A percentile compares a stretch with the other conserved stretches of the same genome.
These are phyloP conservation scores for Cryptosporidium parvum DNA, from an alignment of 169 alveolate genomes.

Conservation along the genomic window DNA sequence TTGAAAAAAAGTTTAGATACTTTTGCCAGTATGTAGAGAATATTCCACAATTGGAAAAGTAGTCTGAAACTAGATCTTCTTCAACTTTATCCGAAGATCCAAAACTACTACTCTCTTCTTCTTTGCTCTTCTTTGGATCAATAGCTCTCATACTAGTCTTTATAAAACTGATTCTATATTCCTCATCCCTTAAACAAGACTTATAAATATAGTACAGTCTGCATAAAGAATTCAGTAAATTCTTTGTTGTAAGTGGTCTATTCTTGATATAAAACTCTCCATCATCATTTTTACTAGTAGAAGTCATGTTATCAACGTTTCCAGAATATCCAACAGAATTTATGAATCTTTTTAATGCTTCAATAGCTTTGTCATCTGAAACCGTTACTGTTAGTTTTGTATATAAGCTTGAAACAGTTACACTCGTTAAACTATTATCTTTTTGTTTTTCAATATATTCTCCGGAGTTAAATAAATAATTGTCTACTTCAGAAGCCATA, in stretches of 20 bases:
- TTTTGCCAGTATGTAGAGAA: slow-evolving; percentile 50
- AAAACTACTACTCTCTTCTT: not conserved
- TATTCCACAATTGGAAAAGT: slow-evolving; percentile 37
- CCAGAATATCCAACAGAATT: slow-evolving; percentile 19
- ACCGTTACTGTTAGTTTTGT: slow-evolving; percentile 25
- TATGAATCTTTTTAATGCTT: slow-evolving; percentile 9
- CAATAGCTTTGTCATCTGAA: slow-evolving; percentile 7
- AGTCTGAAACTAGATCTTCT: slow-evolving; percentile 3
- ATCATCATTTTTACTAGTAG: not conserved
- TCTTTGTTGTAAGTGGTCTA: slow-evolving; percentile 4
- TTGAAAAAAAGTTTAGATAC: not conserved
- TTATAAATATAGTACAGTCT: slow-evolving; percentile 44
- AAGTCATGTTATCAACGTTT: not conserved
- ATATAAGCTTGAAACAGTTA: slow-evolving; percentile 35
- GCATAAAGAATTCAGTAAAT: slow-evolving; percentile 16
- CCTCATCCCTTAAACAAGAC: slow-evolving; percentile 48
- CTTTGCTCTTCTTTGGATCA: not conserved
- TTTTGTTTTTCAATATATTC: slow-evolving; percentile 33
- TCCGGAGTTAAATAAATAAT: slow-evolving; percentile 7
- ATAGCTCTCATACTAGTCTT: slow-evolving; percentile 13
- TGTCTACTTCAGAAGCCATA: slow-evolving; percentile 26
- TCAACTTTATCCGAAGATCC: not conserved
- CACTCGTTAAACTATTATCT: slow-evolving; percentile 20
- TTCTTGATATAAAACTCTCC: not conserved
- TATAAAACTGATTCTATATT: slow-evolving; percentile 42